Evolutionary conservation across 352 stramenopile species (phyloP).

Genomic region (Plasmopara viticola): DNA sequence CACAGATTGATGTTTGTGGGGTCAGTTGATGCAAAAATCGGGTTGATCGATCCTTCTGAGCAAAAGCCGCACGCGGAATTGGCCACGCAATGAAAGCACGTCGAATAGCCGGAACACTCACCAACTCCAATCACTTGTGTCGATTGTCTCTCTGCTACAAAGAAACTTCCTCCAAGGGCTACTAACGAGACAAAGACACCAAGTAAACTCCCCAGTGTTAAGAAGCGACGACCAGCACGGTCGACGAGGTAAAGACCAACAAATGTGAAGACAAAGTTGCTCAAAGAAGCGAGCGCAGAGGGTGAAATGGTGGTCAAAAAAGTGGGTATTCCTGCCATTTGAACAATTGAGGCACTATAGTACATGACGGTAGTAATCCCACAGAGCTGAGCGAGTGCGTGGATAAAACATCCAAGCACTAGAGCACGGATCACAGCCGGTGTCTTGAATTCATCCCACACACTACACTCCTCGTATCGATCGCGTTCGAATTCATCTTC

Average conservation of each 20-base stretch:
- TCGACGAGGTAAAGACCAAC: constrained; percentile 20
- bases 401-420: constrained; percentile 43
- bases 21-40: neutral
- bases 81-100: constrained; percentile 66
- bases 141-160: constrained; percentile 12
- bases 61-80: constrained; percentile 40
- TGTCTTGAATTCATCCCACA: constrained; percentile 31
- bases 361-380: constrained; percentile 86
- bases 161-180: constrained; percentile 16
- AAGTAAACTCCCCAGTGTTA: constrained; percentile 13
- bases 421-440: constrained; percentile 28
- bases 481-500: constrained; percentile 44
- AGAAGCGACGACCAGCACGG: constrained; percentile 9
- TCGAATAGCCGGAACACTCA: constrained; percentile 30
- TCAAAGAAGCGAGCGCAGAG: constrained; percentile 45
- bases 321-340: constrained; percentile 68
- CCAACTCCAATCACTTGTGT: constrained; percentile 15
- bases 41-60: neutral
- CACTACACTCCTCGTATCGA: constrained; percentile 16
- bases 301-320: constrained; percentile 68
- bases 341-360: constrained; percentile 70
- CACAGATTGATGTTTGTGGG: constrained; percentile 17
- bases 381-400: constrained; percentile 53
- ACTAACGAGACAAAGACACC: constrained; percentile 16
- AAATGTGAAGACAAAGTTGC: constrained; percentile 23